These are phyloP conservation scores for Sechiopsis laciniata DNA, from an alignment of 306 rosid species.

Conservation along the genomic window DNA sequence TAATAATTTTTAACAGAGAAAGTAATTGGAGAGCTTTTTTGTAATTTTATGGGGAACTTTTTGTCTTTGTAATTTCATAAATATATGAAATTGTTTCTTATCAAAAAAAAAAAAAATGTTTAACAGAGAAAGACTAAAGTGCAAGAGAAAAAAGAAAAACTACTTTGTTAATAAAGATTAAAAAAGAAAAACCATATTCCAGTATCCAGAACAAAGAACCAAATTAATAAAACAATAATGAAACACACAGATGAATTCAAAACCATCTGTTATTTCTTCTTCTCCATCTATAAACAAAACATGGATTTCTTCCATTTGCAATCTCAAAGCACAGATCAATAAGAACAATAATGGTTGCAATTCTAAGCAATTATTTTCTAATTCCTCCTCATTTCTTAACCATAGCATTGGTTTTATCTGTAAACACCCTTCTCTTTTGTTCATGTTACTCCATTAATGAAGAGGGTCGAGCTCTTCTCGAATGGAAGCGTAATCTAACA, in stretches of 20 bases:
- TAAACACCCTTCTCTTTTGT: constrained; percentile 43
- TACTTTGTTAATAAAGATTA: neutral
- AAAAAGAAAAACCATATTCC: constrained; percentile 6
- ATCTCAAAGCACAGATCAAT: constrained; percentile 76
- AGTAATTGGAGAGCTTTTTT: too few relatives aligned
- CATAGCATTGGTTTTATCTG: constrained; percentile 33
- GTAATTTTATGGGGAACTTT: too few relatives aligned
- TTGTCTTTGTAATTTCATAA: too few relatives aligned
- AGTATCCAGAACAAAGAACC: constrained; percentile 34
- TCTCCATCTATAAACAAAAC: constrained; percentile 72
- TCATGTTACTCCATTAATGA: constrained; percentile 63
- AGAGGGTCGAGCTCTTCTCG: constrained; percentile 65
- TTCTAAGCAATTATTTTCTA: constrained; percentile 46
- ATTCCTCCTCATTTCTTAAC: constrained; percentile 38
- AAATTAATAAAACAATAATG: constrained; percentile 36
- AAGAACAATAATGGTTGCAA: constrained; percentile 73
- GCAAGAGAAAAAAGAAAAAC: too few relatives aligned
- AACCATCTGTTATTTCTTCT: constrained; percentile 17
- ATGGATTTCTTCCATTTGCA: constrained; percentile 88
- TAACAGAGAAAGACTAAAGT: too few relatives aligned
- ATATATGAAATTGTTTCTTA: too few relatives aligned
- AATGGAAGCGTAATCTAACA: constrained; percentile 70
- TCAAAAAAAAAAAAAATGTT: too few relatives aligned
- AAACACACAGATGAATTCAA: constrained; percentile 38
- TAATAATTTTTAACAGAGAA: too few relatives aligned